Percentiles rank a stretch among this genome's conserved stretches.
Conservation (phyloP, 2,329 filamentous ascomycete genomes). For the Aspergillus transmontanensis region DNA sequence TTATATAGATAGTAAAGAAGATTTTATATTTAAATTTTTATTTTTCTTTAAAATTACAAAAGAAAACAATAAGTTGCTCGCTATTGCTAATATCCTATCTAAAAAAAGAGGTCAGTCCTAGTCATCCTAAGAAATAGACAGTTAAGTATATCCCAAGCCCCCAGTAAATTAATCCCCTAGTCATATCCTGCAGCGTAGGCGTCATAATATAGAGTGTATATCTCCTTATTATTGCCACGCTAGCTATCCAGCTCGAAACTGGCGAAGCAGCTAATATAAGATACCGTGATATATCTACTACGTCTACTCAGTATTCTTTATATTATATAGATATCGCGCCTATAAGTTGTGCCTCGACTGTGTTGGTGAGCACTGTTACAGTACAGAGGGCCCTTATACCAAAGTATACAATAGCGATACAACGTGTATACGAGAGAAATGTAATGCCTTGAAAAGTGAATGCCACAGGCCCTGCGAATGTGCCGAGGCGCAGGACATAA, state of each 20-base stretch:
- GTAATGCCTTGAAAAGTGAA: background rate
- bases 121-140: background rate
- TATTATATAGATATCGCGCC: slow-evolving; percentile 1
- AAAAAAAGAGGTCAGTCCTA: background rate
- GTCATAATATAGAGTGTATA: background rate
- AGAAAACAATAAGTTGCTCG: background rate
- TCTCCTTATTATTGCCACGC: background rate
- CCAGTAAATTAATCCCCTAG: background rate
- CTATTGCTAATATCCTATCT: background rate
- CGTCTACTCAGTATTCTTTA: slow-evolving; percentile 6
- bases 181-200: background rate
- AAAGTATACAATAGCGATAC: background rate
- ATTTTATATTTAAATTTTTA: no score
- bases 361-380: background rate
- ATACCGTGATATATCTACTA: slow-evolving; percentile 8
- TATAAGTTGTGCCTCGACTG: slow-evolving; percentile 3
- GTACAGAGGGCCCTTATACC: background rate
- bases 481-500: background rate
- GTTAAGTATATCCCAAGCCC: background rate
- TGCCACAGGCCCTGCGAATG: slow-evolving; percentile 9
- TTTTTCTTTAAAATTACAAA: no score
- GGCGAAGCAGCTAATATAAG: background rate
- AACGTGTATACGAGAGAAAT: background rate
- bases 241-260: background rate
- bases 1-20: no score